Base-by-base conservation (phyloP, 306 rosid genomes). In the Pterocarpus macrocarpus region DNA sequence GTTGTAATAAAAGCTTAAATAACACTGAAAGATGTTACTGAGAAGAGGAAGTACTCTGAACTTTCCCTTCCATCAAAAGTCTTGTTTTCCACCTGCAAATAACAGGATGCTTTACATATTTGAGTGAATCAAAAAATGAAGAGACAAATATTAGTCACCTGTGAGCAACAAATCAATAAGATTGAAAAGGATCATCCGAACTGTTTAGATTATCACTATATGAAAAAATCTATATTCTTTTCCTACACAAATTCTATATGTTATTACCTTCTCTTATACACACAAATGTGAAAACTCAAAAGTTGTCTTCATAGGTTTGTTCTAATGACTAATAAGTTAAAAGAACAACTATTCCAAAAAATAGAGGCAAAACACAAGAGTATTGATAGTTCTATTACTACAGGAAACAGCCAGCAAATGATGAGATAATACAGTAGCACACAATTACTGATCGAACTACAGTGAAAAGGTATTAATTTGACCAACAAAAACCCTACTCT, bases 21-120 rank as follows among this genome's bases (percentile, higher is more conserved):
- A 61, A 61, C 49, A 57, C 16, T 39, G 9, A 71, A 76, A 80
- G 62, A 39, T 56, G 39, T 68, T 57, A 61, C 36, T 61, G 36
- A 77, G 71, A 49, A 66, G 74, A 76, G 80, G 50, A 69, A 39
- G 78, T 92, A 91, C 97, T 80, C 85, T 73, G 90, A 87, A 85
- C 81, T 85, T 83, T 87, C 87, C 87, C 74, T 85, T 80, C 87
- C 86, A 64, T 66, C 47, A 38, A 79, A 73, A 72, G 73, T 57
- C 80, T 85, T 85, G 89, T 83, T 73, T 53, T 30, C 86, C 82
- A 84, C 92, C 94, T 89, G 92, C 66, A 82, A 82, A 81, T 12
- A 64, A 68, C 9, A 63, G 41, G 69, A 81, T 71, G 56, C 53
- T 72, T 79, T 76, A 73, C 73, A 59, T 17, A n/a, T 68, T 16